Percentiles rank a stretch among this genome's conserved stretches.
These are phyloP conservation scores for Larix kaempferi DNA, from an alignment of 75 land plant species.

Conservation along the genomic window DNA sequence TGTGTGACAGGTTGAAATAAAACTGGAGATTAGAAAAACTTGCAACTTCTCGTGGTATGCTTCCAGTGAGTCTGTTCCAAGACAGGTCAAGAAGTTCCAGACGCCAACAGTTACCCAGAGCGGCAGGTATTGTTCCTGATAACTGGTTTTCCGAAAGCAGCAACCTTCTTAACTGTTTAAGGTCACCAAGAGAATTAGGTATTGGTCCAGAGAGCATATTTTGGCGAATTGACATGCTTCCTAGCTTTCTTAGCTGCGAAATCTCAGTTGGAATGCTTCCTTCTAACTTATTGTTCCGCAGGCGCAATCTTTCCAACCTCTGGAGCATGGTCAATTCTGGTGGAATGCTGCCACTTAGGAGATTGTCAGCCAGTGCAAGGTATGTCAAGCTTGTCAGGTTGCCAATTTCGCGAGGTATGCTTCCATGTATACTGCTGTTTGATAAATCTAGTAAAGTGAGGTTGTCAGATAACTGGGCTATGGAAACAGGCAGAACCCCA, in stretches of 20 bases:
- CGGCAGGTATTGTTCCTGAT: slow-evolving; percentile 30
- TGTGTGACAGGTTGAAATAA: slow-evolving; percentile 21
- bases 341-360: slow-evolving; percentile 21
- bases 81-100: slow-evolving; percentile 18
- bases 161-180: slow-evolving; percentile 20
- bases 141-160: slow-evolving; percentile 37
- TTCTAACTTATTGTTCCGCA: slow-evolving; percentile 25
- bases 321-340: slow-evolving; percentile 2
- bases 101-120: slow-evolving; percentile 16
- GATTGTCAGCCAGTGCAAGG: slow-evolving; percentile 21
- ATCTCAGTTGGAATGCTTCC: slow-evolving; percentile 38
- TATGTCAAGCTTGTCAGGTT: slow-evolving; percentile 19
- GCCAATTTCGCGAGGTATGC: slow-evolving; percentile 16
- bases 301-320: slow-evolving; percentile 9
- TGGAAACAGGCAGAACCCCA: slow-evolving; percentile 8
- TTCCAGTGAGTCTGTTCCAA: slow-evolving; percentile 27
- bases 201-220: slow-evolving; percentile 11
- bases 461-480: background rate
- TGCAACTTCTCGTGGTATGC: slow-evolving; percentile 19
- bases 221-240: background rate
- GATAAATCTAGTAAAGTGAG: slow-evolving; percentile 1
- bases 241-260: slow-evolving; percentile 24
- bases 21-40: slow-evolving; percentile 12
- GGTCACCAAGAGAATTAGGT: slow-evolving; percentile 14
- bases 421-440: slow-evolving; percentile 5